A percentile compares a stretch with the other conserved stretches of the same genome.
These are phyloP conservation scores for Trypanosoma caninum DNA, from an alignment of 208 protist genomes.

Conservation along the genomic window DNA sequence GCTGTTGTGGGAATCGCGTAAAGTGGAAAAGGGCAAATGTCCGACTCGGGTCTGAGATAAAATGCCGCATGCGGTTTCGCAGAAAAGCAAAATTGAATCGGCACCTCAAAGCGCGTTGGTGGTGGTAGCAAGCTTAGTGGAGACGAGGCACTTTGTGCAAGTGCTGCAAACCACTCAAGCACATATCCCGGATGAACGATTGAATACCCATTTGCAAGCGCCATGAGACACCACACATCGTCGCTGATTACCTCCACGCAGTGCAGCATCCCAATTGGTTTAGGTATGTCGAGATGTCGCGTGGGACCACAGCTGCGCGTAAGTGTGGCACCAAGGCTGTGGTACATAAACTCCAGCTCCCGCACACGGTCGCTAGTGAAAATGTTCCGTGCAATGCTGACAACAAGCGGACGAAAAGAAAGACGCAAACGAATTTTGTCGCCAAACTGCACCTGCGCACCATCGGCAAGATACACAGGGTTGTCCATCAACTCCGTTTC, in stretches of 20 bases:
- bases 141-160: conserved; percentile 46
- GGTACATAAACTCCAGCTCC: conserved; percentile 59
- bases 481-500: conserved; percentile 31
- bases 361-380: conserved; percentile 37
- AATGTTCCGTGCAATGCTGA: conserved; percentile 42
- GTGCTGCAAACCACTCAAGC: conserved; percentile 72
- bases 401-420: conserved; percentile 67
- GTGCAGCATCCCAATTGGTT: conserved; percentile 60
- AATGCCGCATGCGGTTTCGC: conserved; percentile 24
- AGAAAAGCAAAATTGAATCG: conserved; percentile 34
- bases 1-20: conserved; percentile 62
- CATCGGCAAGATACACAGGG: conserved; percentile 38
- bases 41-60: conserved; percentile 70
- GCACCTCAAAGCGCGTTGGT: conserved; percentile 56
- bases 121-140: conserved; percentile 66
- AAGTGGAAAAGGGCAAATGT: conserved; percentile 68
- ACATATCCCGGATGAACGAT: conserved; percentile 70
- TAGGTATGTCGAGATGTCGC: conserved; percentile 23
- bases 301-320: conserved; percentile 18
- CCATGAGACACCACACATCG: conserved; percentile 45
- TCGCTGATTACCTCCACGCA: conserved; percentile 53
- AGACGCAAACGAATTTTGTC: conserved; percentile 33
- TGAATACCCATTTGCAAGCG: conserved; percentile 67
- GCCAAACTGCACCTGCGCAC: conserved; percentile 51
- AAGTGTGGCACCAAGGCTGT: conserved; percentile 60